Evolutionary conservation across 108 stramenopile genomes (phyloP).

Genomic region (Nitzschia sp.): DNA sequence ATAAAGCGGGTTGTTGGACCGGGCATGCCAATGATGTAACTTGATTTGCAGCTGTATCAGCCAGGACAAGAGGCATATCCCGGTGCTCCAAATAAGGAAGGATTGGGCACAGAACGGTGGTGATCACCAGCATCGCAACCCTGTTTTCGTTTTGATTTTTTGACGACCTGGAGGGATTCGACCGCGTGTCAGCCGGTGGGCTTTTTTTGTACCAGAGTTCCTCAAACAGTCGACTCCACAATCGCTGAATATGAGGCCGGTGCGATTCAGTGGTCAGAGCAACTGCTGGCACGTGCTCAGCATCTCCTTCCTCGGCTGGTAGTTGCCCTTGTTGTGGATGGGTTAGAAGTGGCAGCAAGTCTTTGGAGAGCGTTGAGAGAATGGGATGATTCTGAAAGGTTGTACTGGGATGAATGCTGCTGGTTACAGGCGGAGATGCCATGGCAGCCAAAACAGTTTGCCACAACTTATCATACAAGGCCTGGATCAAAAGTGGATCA

Average conservation of each 20-base stretch:
- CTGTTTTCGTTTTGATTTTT: not conserved
- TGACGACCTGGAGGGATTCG: not conserved
- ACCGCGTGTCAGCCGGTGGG: not conserved
- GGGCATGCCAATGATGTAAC: slow-evolving; percentile 20
- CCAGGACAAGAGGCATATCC: slow-evolving; percentile 29
- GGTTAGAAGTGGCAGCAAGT: slow-evolving; percentile 14
- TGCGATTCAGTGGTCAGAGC: not conserved
- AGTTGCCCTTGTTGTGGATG: not conserved
- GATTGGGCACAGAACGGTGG: slow-evolving; percentile 56
- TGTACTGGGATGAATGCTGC: not conserved
- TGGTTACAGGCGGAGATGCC: slow-evolving; percentile 4
- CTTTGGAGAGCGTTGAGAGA: slow-evolving; percentile 16
- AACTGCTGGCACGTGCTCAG: no score
- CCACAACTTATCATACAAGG: slow-evolving; percentile 12
- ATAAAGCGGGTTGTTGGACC: slow-evolving; percentile 38
- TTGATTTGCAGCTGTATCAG: not conserved
- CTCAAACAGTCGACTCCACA: slow-evolving; percentile 11
- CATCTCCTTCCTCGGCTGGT: not conserved
- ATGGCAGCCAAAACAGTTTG: not conserved
- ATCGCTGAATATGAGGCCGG: slow-evolving; percentile 4
- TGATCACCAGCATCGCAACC: slow-evolving; percentile 42
- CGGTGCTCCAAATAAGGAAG: slow-evolving; percentile 46
- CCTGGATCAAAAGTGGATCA: not conserved
- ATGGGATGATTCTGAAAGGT: slow-evolving; percentile 7
- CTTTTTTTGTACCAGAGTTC: not conserved